These are phyloP conservation scores for Scleromitrula shiraiana DNA, from an alignment of 2,329 filamentous ascomycete species.

Conservation along the genomic window DNA sequence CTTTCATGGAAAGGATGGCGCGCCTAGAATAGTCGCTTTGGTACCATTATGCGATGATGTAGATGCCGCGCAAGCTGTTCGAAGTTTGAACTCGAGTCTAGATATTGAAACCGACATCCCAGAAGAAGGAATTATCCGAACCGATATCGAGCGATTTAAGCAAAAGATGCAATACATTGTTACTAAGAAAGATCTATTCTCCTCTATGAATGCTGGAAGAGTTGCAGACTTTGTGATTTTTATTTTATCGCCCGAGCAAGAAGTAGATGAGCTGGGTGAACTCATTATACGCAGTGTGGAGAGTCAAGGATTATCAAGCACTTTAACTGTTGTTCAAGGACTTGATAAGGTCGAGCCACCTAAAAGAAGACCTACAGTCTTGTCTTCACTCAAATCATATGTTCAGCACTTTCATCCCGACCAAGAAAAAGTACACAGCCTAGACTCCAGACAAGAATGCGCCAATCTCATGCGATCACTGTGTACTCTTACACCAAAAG, in stretches of 20 bases:
- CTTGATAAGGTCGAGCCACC: slow-evolving; percentile 70
- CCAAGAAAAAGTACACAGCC: slow-evolving; percentile 81
- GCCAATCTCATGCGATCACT: slow-evolving; percentile 84
- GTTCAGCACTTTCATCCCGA: slow-evolving; percentile 92
- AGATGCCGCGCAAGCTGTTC: slow-evolving; percentile 59
- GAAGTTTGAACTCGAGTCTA: slow-evolving; percentile 66
- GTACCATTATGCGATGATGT: slow-evolving; percentile 73
- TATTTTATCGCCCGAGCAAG: slow-evolving; percentile 70
- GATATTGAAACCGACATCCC: slow-evolving; percentile 64
- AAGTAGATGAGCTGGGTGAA: slow-evolving; percentile 80
- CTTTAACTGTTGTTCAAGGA: slow-evolving; percentile 77
- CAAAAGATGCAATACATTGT: slow-evolving; percentile 86
- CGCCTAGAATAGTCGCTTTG: slow-evolving; percentile 80
- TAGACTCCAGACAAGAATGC: slow-evolving; percentile 85
- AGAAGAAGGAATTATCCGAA: slow-evolving; percentile 49
- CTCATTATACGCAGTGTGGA: slow-evolving; percentile 79
- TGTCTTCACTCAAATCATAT: slow-evolving; percentile 81
- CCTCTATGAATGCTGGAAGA: slow-evolving; percentile 76
- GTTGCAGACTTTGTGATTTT: slow-evolving; percentile 88
- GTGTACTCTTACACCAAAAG: slow-evolving; percentile 87
- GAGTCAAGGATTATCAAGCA: slow-evolving; percentile 87
- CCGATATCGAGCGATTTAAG: slow-evolving; percentile 83
- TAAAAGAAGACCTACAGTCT: slow-evolving; percentile 68
- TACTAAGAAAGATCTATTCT: slow-evolving; percentile 62
- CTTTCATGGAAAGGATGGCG: slow-evolving; percentile 80